Evolutionary conservation across 169 alveolate species (phyloP).

Genomic region (Eimeria necatrix): DNA sequence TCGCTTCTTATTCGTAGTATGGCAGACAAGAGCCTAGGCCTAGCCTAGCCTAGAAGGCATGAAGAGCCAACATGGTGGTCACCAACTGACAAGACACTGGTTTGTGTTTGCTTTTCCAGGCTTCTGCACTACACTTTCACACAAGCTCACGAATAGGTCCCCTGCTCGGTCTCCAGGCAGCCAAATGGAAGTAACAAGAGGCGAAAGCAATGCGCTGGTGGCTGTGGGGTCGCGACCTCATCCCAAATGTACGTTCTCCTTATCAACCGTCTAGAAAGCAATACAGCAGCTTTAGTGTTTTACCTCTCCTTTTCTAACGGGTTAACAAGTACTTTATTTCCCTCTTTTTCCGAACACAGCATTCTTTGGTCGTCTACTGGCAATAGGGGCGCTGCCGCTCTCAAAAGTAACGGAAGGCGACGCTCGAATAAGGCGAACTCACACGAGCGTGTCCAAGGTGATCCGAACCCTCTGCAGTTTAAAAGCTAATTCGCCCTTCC

Average conservation of each 20-base stretch:
- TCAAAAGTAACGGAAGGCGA: constrained; percentile 6
- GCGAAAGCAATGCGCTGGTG: constrained; percentile 18
- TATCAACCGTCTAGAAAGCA: not conserved
- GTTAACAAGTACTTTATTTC: not conserved
- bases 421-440: not conserved
- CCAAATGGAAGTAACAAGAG: constrained; percentile 32
- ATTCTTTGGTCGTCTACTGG: constrained; percentile 28
- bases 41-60: too few species aligned
- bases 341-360: not conserved
- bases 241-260: constrained; percentile 43
- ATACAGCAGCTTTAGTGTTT: not conserved
- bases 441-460: constrained; percentile 26
- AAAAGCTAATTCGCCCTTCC: not conserved
- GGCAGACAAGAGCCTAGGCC: too few species aligned
- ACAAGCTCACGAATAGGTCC: not conserved
- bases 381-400: constrained; percentile 32
- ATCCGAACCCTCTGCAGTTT: not conserved
- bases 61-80: too few species aligned
- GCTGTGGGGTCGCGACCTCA: constrained; percentile 49
- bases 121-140: not conserved
- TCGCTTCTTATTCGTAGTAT: too few species aligned
- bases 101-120: not conserved
- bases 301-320: not conserved
- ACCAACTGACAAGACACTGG: not conserved
- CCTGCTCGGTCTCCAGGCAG: not conserved